Percentiles rank a stretch among this genome's conserved stretches.
These are phyloP conservation scores for Mariannaea elegans DNA, from an alignment of 2,329 filamentous ascomycete species.

Conservation along the genomic window DNA sequence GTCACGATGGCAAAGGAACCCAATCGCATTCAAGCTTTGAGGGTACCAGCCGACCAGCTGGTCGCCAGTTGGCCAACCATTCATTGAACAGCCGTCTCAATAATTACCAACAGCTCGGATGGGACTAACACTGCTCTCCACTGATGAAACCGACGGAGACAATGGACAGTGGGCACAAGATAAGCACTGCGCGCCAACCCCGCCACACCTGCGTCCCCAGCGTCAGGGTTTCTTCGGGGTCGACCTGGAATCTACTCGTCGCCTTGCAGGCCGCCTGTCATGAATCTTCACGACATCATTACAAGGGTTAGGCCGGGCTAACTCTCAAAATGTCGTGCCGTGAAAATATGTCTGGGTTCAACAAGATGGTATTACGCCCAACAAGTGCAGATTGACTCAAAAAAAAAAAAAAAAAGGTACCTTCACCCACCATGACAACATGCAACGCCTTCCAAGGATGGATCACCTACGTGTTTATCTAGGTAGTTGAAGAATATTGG, in stretches of 20 bases:
- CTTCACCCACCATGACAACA: neutral
- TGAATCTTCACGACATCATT: too few species aligned
- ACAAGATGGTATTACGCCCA: too few species aligned
- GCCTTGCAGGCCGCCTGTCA: too few species aligned
- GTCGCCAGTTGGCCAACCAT: neutral
- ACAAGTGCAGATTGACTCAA: too few species aligned
- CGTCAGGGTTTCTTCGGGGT: neutral
- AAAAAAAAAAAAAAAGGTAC: too few species aligned
- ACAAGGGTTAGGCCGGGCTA: too few species aligned
- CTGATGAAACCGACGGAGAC: neutral
- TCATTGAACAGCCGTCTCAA: too few species aligned
- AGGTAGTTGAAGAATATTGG: slow-evolving; percentile 2
- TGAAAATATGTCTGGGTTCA: too few species aligned
- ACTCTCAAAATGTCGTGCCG: too few species aligned
- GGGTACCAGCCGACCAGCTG: slow-evolving; percentile 1
- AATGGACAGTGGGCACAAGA: neutral
- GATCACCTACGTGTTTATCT: slow-evolving; percentile 9
- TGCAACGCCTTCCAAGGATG: neutral
- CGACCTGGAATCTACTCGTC: neutral
- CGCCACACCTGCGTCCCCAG: slow-evolving; percentile 11
- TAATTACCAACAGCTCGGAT: neutral
- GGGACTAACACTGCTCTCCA: neutral
- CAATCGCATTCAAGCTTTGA: neutral
- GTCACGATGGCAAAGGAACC: neutral
- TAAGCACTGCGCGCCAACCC: slow-evolving; percentile 19